These are phyloP conservation scores for Aspergillus sojae DNA, from an alignment of 2,329 filamentous ascomycete species.

Conservation along the genomic window DNA sequence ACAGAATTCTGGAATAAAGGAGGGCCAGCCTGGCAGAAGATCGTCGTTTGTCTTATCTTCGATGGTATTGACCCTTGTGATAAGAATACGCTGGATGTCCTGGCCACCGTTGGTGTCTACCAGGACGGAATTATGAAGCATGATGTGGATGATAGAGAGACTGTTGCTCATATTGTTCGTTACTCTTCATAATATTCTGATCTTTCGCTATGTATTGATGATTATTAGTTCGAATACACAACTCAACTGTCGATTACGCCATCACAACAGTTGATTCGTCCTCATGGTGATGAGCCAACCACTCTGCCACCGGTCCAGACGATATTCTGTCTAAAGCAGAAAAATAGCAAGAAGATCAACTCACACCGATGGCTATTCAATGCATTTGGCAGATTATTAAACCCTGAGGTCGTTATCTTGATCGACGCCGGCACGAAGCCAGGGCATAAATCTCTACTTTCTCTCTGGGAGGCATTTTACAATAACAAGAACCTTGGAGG, in stretches of 20 bases:
- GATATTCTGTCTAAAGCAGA: slow-evolving; percentile 98
- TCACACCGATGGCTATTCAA: slow-evolving; percentile 99
- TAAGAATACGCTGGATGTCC: slow-evolving; percentile 89
- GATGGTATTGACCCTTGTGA: slow-evolving; percentile 98
- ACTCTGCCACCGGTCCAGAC: slow-evolving; percentile 96
- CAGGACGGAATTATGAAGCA: slow-evolving; percentile 99
- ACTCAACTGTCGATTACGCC: slow-evolving; percentile 95
- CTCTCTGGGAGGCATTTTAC: slow-evolving; percentile 98
- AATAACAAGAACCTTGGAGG: slow-evolving; percentile 99
- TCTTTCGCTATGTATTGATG: background rate
- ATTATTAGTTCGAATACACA: slow-evolving; percentile 84
- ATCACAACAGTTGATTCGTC: slow-evolving; percentile 95
- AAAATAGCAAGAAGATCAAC: slow-evolving; percentile 99
- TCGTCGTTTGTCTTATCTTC: slow-evolving; percentile 94
- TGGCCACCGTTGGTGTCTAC: slow-evolving; percentile 93
- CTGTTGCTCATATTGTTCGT: slow-evolving; percentile 79
- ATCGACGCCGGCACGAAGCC: slow-evolving; percentile 98
- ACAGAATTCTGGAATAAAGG: slow-evolving; percentile 99
- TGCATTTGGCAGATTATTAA: slow-evolving; percentile 92
- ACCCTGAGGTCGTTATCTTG: slow-evolving; percentile 94
- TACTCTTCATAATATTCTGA: slow-evolving; percentile 15
- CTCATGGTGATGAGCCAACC: slow-evolving; percentile 77
- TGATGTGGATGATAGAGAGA: slow-evolving; percentile 96
- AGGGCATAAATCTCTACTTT: slow-evolving; percentile 83
- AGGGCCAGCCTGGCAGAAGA: slow-evolving; percentile 98